A percentile compares a stretch with the other conserved stretches of the same genome.
Evolutionary conservation across 352 stramenopile species (phyloP).

Genomic region (Pythium biforme): DNA sequence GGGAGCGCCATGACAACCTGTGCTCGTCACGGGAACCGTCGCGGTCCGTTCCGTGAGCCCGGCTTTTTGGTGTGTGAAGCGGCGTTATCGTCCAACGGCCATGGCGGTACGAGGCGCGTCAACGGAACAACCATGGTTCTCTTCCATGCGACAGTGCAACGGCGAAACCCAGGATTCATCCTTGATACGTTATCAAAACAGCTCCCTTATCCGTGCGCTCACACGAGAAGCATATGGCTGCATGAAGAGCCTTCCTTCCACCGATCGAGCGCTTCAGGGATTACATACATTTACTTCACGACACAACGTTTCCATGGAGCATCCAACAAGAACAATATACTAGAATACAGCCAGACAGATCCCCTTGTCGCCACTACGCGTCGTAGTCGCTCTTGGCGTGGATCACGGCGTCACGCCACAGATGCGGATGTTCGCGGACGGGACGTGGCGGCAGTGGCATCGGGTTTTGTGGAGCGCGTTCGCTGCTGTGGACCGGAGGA

Average conservation of each 20-base stretch:
- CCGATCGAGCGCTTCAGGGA: background rate
- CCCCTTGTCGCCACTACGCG: background rate
- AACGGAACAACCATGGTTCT: background rate
- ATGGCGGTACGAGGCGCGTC: background rate
- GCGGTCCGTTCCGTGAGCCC: background rate
- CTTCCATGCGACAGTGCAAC: constrained; percentile 8
- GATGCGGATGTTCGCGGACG: constrained; percentile 7
- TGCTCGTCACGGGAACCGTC: background rate
- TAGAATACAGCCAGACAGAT: too few relatives aligned
- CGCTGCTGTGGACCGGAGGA: background rate
- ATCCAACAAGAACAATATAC: background rate
- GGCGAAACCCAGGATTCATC: background rate
- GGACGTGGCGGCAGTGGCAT: background rate
- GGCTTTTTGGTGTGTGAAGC: background rate
- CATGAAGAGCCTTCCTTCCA: background rate
- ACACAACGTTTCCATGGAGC: background rate
- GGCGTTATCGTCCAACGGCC: background rate
- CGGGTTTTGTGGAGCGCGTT: too few relatives aligned
- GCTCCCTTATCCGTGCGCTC: too few relatives aligned
- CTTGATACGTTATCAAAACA: too few relatives aligned
- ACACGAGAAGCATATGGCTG: too few relatives aligned
- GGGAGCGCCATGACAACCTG: background rate
- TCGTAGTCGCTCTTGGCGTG: constrained; percentile 1
- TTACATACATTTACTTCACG: background rate
- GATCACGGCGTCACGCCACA: constrained; percentile 17